Evolutionary conservation across 768 basidiomycete genomes (phyloP).

Genomic region (Tubosaeta sp.): DNA sequence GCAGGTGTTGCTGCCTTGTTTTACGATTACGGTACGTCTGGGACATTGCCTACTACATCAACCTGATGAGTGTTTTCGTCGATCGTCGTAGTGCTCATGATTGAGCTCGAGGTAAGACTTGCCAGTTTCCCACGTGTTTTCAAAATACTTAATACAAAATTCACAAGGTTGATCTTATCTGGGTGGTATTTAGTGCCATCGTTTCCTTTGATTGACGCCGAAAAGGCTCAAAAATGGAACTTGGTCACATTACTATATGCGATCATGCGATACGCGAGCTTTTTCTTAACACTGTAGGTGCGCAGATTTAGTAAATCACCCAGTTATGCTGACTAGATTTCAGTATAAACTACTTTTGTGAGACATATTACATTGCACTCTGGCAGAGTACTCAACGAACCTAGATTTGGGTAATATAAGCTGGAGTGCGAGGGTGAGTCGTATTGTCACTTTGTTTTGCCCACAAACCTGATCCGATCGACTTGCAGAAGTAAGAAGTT

Average conservation of each 20-base stretch:
- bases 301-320: neutral
- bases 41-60: neutral
- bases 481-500: constrained; percentile 12
- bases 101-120: constrained; percentile 12
- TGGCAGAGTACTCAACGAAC: neutral
- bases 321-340: neutral
- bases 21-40: constrained; percentile 15
- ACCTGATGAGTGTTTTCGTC: neutral
- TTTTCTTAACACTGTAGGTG: constrained; percentile 12
- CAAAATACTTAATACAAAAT: neutral
- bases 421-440: constrained; percentile 12
- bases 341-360: constrained; percentile 10
- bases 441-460: neutral
- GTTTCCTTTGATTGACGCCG: neutral
- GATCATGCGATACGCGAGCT: constrained; percentile 17
- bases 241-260: constrained; percentile 15
- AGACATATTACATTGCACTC: neutral
- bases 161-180: constrained; percentile 16
- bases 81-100: constrained; percentile 4
- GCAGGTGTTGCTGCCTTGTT: constrained; percentile 8
- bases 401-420: constrained; percentile 1
- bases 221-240: constrained; percentile 17
- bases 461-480: neutral
- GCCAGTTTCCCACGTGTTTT: neutral
- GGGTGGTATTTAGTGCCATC: neutral